Percentiles rank a stretch among this genome's conserved stretches.
These are phyloP conservation scores for Astragalus membranaceus DNA, from an alignment of 306 rosid genomes.

Conservation along the genomic window DNA sequence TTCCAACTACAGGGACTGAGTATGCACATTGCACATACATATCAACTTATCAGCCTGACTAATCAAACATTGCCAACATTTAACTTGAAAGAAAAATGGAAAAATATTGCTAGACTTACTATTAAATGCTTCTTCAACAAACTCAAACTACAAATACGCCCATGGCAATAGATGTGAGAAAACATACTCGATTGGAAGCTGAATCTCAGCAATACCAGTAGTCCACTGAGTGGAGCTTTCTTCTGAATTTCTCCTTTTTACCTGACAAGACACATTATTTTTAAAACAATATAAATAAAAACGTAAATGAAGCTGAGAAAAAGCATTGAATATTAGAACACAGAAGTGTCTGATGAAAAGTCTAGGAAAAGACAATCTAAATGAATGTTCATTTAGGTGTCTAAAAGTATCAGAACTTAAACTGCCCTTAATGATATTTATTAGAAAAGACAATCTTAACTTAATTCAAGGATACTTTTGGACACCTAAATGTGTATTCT, in stretches of 20 bases:
- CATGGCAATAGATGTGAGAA: constrained; percentile 2
- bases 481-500: no score
- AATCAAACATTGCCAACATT: not conserved
- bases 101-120: not conserved
- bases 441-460: no score
- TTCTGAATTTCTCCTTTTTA: constrained; percentile 82
- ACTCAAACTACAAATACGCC: not conserved
- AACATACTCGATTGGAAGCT: constrained; percentile 94
- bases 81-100: not conserved
- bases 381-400: no score
- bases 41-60: not conserved
- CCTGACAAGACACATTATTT: constrained; percentile 40
- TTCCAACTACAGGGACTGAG: not conserved
- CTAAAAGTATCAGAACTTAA: no score
- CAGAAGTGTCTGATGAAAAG: not conserved
- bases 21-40: not conserved
- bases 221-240: constrained; percentile 99
- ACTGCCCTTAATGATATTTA: no score
- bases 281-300: not conserved
- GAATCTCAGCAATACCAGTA: constrained; percentile 96
- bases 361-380: no score
- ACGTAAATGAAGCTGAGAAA: not conserved
- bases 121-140: not conserved
- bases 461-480: no score
- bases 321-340: not conserved